A percentile compares a stretch with the other conserved stretches of the same genome.
These are phyloP conservation scores for Drosera spatulata DNA, from an alignment of 179 eudicot genomes.

Conservation along the genomic window DNA sequence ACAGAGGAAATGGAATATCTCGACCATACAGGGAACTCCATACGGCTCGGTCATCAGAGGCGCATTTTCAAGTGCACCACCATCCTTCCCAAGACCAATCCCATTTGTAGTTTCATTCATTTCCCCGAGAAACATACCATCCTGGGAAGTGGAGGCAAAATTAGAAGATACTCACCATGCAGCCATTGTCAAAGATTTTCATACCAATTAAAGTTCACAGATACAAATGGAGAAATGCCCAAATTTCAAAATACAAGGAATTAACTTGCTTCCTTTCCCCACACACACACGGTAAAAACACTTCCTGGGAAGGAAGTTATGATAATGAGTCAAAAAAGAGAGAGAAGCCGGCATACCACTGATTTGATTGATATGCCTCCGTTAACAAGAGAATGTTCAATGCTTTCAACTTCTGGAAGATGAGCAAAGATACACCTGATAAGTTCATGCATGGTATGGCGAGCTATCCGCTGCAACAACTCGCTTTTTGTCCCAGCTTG, in stretches of 20 bases:
- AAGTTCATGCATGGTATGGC: conserved; percentile 76
- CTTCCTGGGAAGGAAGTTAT: background rate
- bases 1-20: conserved; percentile 12
- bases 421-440: conserved; percentile 60
- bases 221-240: too few species aligned
- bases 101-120: conserved; percentile 30
- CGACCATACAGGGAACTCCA: conserved; percentile 49
- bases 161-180: conserved; percentile 4
- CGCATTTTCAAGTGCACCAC: conserved; percentile 18
- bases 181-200: too few species aligned
- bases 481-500: conserved; percentile 82
- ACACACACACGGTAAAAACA: background rate
- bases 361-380: conserved; percentile 27
- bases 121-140: conserved; percentile 22
- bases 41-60: conserved; percentile 53
- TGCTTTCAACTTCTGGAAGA: conserved; percentile 36
- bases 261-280: background rate
- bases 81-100: conserved; percentile 1
- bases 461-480: conserved; percentile 69
- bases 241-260: too few species aligned
- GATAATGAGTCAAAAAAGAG: background rate
- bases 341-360: conserved; percentile 29
- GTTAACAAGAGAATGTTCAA: conserved; percentile 20
- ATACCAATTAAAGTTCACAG: too few species aligned
- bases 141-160: conserved; percentile 20